Conservation (phyloP, 2,329 filamentous ascomycete species). For the Ophiocordyceps unilateralis region DNA sequence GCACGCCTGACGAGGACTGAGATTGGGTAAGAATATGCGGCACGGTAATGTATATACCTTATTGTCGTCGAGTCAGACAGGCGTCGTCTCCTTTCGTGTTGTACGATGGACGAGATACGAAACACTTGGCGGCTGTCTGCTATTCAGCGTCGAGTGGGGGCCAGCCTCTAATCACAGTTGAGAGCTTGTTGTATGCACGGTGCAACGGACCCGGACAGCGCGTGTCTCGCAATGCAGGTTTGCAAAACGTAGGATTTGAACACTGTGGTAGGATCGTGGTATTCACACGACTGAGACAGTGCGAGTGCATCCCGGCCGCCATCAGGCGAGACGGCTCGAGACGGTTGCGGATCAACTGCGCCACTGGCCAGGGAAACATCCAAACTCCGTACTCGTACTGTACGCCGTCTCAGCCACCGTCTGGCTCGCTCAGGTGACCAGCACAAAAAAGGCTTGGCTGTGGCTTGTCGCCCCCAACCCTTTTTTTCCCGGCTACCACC, state of each 20-base stretch:
- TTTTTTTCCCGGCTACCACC: not conserved
- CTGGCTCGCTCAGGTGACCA: not conserved
- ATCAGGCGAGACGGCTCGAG: not conserved
- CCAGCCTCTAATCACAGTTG: not conserved
- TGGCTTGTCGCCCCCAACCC: not conserved
- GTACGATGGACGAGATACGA: not conserved
- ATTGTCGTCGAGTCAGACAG: not conserved
- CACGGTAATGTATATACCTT: conserved; percentile 7
- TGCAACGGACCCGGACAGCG: not conserved
- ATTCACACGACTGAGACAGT: not conserved
- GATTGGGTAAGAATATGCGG: not conserved
- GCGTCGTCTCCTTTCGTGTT: not conserved
- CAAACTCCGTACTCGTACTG: not conserved
- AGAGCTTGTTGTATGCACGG: not conserved
- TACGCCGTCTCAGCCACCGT: not conserved
- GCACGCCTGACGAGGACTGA: conserved; percentile 19
- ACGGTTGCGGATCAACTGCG: not conserved
- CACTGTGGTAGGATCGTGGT: not conserved
- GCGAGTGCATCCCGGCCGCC: not conserved
- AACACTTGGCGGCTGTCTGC: too few relatives aligned
- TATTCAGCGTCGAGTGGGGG: too few relatives aligned
- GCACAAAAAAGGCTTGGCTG: not conserved
- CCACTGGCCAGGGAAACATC: not conserved
- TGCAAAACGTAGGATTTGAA: not conserved
- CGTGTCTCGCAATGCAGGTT: not conserved